Percentiles rank a stretch among this genome's conserved stretches.
phyloP scores from a whole-genome alignment of 768 basidiomycete genomes.

The Lactarius evosmus region DNA sequence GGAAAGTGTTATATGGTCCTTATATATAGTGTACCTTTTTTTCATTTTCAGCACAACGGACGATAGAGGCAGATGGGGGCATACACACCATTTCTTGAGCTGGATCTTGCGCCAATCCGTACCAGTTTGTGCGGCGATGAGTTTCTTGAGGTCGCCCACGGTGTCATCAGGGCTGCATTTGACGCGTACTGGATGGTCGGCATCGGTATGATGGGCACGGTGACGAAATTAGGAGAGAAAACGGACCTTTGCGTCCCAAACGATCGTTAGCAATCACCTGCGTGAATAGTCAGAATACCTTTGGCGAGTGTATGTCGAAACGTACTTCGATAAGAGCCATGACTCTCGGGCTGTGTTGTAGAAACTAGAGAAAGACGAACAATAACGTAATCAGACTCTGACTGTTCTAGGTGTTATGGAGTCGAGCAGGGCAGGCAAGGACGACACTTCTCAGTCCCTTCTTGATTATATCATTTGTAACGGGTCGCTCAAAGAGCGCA shows the following conservation, averaged over 20 bases:
- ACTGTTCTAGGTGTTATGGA: not conserved
- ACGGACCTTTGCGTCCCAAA: conserved; percentile 84
- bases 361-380: conserved; percentile 5
- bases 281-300: not conserved
- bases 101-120: conserved; percentile 83
- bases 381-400: conserved; percentile 17
- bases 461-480: not conserved
- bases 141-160: conserved; percentile 94
- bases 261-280: conserved; percentile 96
- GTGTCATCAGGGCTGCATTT: conserved; percentile 96
- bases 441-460: not conserved
- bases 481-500: not conserved
- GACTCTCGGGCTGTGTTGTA: not conserved
- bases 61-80: not conserved
- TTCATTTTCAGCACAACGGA: not conserved
- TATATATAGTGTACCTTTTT: conserved; percentile 86
- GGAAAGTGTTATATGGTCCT: conserved; percentile 90
- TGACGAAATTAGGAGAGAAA: not conserved
- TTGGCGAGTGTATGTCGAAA: not conserved
- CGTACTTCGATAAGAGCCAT: conserved; percentile 38
- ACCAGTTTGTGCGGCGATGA: conserved; percentile 95
- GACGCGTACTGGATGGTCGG: conserved; percentile 65
- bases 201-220: conserved; percentile 4
- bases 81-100: conserved; percentile 90
- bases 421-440: not conserved